Base-by-base conservation (phyloP, 2,329 filamentous ascomycete species). In the Aspergillus amoenus region DNA sequence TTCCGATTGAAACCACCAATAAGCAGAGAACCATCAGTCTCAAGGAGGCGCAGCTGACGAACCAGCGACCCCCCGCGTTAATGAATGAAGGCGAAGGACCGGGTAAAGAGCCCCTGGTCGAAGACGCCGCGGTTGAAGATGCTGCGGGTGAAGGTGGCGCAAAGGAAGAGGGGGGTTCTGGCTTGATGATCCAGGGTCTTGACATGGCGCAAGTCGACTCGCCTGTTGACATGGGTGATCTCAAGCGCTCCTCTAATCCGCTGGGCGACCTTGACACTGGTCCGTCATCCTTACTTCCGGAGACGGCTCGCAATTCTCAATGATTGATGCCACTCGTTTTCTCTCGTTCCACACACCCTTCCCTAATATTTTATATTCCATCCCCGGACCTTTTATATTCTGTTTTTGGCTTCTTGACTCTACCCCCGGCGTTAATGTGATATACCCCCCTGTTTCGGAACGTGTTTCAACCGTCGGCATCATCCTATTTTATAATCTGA, bases 1-100 rank as follows among this genome's bases (percentile, higher is more conserved):
- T 89, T 60, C 85, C 88, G 9, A 88, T 96, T 59, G 92, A 91
- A 18, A 94, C 90, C 3, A 96, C 92, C 3, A 97, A 97, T 76
- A 93, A 96, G 71, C 93, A 97, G 71, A 94, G 96, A 80, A 99
- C 94, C 0, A 96, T 99, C 55, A 94, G 90, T 24, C 84, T 99
- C 6, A 84, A 88, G 55, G 96, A 96, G 76, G 94, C 94, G 12
- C 87, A 88, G 57, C 84, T 88, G 61, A 90, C 95, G 87, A 89
- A 89, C 56, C 91, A 96, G 70, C 85, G 94, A 5, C 94, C 94
- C 2, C 94, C 93, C 27, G 92, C 91, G 2, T 79, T 97, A 55
- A 93, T 94, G 88, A 88, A 79, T 17, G 69, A 73, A 12, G 74
- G 78, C 13, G 73, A 43, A n/a, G 27, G 32, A 22, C 61, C 64